These are phyloP conservation scores for Kuraishia piskuri DNA, from an alignment of 805 yeast genomes.

Conservation along the genomic window DNA sequence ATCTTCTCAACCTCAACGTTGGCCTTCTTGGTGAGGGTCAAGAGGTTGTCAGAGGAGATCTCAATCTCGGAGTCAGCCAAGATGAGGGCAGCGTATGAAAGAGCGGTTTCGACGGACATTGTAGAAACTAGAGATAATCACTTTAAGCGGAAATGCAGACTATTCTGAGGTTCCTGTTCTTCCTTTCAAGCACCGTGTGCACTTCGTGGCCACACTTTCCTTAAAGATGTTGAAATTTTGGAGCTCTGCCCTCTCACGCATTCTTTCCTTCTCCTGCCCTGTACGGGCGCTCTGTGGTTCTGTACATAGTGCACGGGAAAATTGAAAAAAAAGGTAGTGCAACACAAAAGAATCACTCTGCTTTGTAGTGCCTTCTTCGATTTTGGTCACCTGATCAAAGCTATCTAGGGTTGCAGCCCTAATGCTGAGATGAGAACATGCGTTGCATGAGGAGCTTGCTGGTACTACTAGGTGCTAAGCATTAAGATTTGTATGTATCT, in stretches of 20 bases:
- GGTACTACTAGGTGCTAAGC: too few species aligned
- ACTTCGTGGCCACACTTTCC: background rate
- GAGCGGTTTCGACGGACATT: constrained; percentile 87
- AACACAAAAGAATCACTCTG: background rate
- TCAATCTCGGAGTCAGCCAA: constrained; percentile 95
- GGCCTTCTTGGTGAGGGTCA: constrained; percentile 67
- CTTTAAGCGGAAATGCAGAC: constrained; percentile 35
- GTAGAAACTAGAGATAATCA: constrained; percentile 28
- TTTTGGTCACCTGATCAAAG: background rate
- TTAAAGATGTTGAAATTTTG: background rate
- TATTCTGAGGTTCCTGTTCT: constrained; percentile 14
- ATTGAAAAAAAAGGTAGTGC: background rate
- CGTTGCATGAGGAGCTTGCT: too few species aligned
- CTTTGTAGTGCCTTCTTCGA: background rate
- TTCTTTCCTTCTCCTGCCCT: background rate
- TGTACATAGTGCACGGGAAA: background rate
- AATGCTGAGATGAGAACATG: too few species aligned
- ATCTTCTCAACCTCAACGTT: constrained; percentile 67
- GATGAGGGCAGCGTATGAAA: constrained; percentile 96
- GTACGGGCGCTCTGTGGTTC: background rate
- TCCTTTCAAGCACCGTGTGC: background rate
- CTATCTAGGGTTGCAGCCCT: background rate
- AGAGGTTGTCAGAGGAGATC: constrained; percentile 76
- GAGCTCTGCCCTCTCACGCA: background rate
- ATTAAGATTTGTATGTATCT: too few species aligned